A percentile compares a stretch with the other conserved stretches of the same genome.
These are phyloP conservation scores for Tephrocybe rancida DNA, from an alignment of 768 basidiomycete genomes.

Conservation along the genomic window DNA sequence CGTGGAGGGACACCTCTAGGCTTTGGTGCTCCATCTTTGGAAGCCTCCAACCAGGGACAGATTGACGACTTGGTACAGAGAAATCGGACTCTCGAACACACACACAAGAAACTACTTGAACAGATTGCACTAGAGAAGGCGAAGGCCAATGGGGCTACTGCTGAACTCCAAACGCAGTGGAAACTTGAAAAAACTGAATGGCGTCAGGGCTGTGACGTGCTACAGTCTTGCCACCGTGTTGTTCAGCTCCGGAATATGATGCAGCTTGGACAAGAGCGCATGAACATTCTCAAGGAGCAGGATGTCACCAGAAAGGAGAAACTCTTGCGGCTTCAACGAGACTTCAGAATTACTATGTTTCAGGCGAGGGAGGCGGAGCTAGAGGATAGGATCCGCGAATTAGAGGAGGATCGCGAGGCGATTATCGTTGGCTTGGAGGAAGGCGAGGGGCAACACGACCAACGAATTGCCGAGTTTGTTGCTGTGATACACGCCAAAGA, in stretches of 20 bases:
- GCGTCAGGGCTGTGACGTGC: constrained; percentile 62
- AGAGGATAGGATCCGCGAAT: constrained; percentile 50
- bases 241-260: constrained; percentile 60
- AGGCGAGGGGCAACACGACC: constrained; percentile 28
- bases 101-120: constrained; percentile 54
- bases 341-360: constrained; percentile 69
- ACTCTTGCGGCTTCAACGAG: constrained; percentile 60
- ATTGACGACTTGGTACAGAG: constrained; percentile 76
- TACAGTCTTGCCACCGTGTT: constrained; percentile 66
- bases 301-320: constrained; percentile 59
- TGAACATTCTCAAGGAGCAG: constrained; percentile 53
- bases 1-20: constrained; percentile 23
- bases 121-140: constrained; percentile 46
- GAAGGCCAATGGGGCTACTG: constrained; percentile 42
- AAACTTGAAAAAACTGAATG: constrained; percentile 57
- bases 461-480: constrained; percentile 32
- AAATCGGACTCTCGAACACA: constrained; percentile 65
- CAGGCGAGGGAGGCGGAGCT: constrained; percentile 64
- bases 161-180: constrained; percentile 50
- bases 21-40: constrained; percentile 44
- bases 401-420: constrained; percentile 50
- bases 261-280: constrained; percentile 56
- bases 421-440: constrained; percentile 24
- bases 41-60: constrained; percentile 63
- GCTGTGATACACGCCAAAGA: constrained; percentile 41